Base-by-base conservation (phyloP, 306 rosid genomes). In the Datisca glomerata region DNA sequence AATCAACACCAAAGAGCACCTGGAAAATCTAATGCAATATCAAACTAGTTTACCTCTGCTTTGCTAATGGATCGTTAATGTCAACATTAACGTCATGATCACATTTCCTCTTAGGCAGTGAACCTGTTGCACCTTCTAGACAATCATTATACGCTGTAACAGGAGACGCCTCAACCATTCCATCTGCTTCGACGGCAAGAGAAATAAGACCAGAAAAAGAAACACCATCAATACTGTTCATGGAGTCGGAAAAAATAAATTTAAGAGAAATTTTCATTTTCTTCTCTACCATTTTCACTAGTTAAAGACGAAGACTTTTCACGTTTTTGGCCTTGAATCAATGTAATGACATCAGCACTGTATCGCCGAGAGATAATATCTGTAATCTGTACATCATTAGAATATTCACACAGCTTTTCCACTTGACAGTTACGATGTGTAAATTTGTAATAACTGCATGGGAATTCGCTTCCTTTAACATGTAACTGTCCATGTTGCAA, bases 391-490 rank as follows among this genome's bases (percentile, higher is more conserved):
- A 93, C 96, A 20, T 85, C 93, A 57, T 74, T 73, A 55, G 85
- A 69, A 40, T 89, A 79, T 73, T 85, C 93, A 43, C 80, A 80
- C 18, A 85, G 74, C 51, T 85, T 85, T 59, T 85, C 80, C 67
- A 85, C 96, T 72, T 85, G 93, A 65, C 96, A 85, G 57, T 74
- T 80, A 24, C 93, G 96, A 61, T 85, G 85, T 12, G 93, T 85
- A 38, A 93, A 85, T 60, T 85, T 85, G 78, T 85, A 85, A 65
- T 85, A 85, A 72, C 96, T 85, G 57, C 96, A 85, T 0, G 96
- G 96, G 54, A 77, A 85, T 67, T 85, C 96, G 61, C 96, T 61
- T 53, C 96, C 96, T 60, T 85, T 85, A 51, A 85, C 96, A 37
- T 44, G 96, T 57, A 80, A 80, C 65, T 85, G 93, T 46, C 96